A percentile compares a stretch with the other conserved stretches of the same genome.
Evolutionary conservation across 441 rosid species (phyloP).

Genomic region (Populus tomentosa): DNA sequence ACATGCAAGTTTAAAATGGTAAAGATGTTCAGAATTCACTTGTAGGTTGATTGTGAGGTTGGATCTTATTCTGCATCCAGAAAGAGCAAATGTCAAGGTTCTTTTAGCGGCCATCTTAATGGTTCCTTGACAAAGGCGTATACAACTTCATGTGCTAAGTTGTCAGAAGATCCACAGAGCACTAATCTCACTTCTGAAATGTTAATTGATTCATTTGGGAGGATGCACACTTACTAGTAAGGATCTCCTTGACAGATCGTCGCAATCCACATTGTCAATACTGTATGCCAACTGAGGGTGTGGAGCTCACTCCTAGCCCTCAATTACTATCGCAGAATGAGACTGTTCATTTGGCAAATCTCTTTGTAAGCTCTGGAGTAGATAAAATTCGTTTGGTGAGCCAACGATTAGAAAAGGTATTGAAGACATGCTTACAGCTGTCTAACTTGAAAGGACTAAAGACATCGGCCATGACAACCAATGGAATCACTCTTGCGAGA

Average conservation of each 20-base stretch:
- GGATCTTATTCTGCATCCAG: slow-evolving; percentile 9
- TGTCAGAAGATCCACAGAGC: slow-evolving; percentile 34
- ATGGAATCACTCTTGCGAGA: slow-evolving; percentile 75
- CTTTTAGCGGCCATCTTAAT: slow-evolving; percentile 2
- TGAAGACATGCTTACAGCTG: slow-evolving; percentile 62
- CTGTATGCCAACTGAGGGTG: slow-evolving; percentile 90
- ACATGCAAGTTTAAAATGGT: not conserved
- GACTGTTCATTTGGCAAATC: slow-evolving; percentile 60
- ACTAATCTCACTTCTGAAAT: slow-evolving; percentile 54
- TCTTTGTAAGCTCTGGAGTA: slow-evolving; percentile 78
- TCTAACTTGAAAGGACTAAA: slow-evolving; percentile 75
- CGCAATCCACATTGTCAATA: slow-evolving; percentile 88
- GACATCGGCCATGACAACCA: slow-evolving; percentile 72
- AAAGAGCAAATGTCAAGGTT: not conserved
- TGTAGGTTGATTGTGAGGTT: slow-evolving; percentile 21
- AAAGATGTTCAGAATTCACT: not conserved
- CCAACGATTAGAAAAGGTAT: slow-evolving; percentile 81
- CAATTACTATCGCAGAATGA: slow-evolving; percentile 56
- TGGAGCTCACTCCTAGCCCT: slow-evolving; percentile 69
- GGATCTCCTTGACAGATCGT: slow-evolving; percentile 90
- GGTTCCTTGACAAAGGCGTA: slow-evolving; percentile 18
- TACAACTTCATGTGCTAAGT: slow-evolving; percentile 41
- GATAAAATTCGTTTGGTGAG: slow-evolving; percentile 84
- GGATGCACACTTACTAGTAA: no score
- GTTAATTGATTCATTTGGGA: slow-evolving; percentile 79